Percentiles rank a stretch among this genome's conserved stretches.
Evolutionary conservation across 1,284 basidiomycete genomes (phyloP).

Genomic region (Rhodotorula sp.): DNA sequence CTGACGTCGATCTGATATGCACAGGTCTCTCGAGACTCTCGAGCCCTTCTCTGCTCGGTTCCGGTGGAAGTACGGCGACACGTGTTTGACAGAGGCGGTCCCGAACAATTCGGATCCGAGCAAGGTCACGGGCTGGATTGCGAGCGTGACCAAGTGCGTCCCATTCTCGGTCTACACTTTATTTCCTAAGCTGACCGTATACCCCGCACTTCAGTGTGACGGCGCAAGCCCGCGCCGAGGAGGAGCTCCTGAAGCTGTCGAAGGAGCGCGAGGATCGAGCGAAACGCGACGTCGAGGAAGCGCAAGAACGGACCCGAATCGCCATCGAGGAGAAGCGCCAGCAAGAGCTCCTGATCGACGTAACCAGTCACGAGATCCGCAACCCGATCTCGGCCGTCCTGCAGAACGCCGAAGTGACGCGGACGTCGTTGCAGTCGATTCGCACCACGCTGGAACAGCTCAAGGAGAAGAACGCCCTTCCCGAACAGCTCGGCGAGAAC

Average conservation of each 20-base stretch:
- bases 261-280: constrained; percentile 28
- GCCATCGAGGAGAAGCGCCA: constrained; percentile 29
- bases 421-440: constrained; percentile 23
- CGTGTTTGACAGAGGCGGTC: constrained; percentile 11
- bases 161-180: too few relatives aligned
- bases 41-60: constrained; percentile 16
- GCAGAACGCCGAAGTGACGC: constrained; percentile 32
- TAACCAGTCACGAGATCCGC: constrained; percentile 35
- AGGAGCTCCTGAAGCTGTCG: constrained; percentile 17
- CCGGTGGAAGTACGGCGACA: constrained; percentile 19
- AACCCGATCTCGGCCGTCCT: constrained; percentile 32
- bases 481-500: constrained; percentile 13
- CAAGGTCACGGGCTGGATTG: constrained; percentile 20
- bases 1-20: too few relatives aligned
- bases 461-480: constrained; percentile 2
- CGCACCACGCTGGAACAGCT: constrained; percentile 6
- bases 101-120: constrained; percentile 5
- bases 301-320: constrained; percentile 12
- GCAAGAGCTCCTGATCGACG: constrained; percentile 35
- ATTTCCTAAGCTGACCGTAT: neutral
- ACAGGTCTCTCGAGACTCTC: constrained; percentile 1
- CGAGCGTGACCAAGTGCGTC: constrained; percentile 14
- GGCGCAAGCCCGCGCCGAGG: constrained; percentile 14
- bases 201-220: constrained; percentile 6
- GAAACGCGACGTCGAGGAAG: constrained; percentile 23